phyloP scores from a whole-genome alignment of 2,329 filamentous ascomycete genomes.

The Fusarium sp. region DNA sequence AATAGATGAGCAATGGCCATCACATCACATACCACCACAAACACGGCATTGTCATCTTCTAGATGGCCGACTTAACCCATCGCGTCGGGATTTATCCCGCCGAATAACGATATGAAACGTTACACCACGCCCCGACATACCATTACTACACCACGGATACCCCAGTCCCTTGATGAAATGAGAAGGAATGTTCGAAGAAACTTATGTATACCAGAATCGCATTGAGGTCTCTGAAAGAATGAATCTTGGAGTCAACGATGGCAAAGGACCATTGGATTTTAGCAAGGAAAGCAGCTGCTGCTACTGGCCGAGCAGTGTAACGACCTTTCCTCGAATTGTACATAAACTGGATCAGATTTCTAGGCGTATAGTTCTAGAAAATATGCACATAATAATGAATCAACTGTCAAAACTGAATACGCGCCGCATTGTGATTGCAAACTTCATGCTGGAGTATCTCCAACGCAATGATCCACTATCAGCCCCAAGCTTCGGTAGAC shows the following conservation, averaged over 20 bases:
- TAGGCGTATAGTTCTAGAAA: background rate
- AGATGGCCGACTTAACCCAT: background rate
- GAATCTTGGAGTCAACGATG: background rate
- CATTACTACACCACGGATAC: background rate
- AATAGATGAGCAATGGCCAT: background rate
- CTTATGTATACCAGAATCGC: background rate
- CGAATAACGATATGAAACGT: constrained; percentile 4
- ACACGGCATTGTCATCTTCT: background rate
- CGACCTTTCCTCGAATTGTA: background rate
- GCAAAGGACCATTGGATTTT: background rate
- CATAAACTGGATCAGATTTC: background rate
- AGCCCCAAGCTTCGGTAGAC: background rate
- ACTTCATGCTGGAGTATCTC: background rate
- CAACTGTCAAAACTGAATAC: background rate
- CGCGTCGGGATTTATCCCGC: constrained; percentile 1
- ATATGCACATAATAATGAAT: background rate
- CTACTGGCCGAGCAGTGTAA: background rate
- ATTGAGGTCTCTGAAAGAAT: background rate
- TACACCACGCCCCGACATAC: background rate
- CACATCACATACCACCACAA: background rate
- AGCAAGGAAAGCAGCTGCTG: background rate
- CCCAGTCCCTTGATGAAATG: background rate
- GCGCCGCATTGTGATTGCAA: background rate
- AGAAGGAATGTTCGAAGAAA: background rate
- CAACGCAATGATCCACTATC: background rate